Percentiles rank a stretch among this genome's conserved stretches.
phyloP scores from a whole-genome alignment of 2,329 filamentous ascomycete species.

The Bipolaris sorokiniana region DNA sequence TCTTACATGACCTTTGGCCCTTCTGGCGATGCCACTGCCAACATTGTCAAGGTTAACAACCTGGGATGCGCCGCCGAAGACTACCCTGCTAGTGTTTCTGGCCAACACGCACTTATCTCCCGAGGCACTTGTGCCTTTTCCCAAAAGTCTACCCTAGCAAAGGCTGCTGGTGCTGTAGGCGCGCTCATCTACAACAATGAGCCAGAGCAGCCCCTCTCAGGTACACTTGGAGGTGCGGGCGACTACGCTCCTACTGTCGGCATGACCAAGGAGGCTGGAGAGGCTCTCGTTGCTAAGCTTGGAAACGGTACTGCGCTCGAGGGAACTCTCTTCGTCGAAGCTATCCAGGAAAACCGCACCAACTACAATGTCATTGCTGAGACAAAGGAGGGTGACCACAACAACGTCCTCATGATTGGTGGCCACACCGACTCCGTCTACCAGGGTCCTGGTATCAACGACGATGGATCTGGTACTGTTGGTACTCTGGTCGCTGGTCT shows the following conservation, averaged over 20 bases:
- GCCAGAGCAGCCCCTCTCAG: slow-evolving; percentile 61
- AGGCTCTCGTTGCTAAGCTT: slow-evolving; percentile 61
- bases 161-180: slow-evolving; percentile 69
- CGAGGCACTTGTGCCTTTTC: slow-evolving; percentile 73
- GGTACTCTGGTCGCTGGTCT: slow-evolving; percentile 49
- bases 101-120: slow-evolving; percentile 70
- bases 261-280: slow-evolving; percentile 65
- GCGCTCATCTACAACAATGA: slow-evolving; percentile 76
- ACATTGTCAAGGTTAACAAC: slow-evolving; percentile 66
- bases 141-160: slow-evolving; percentile 69
- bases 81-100: slow-evolving; percentile 63
- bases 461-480: slow-evolving; percentile 51
- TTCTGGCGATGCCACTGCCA: slow-evolving; percentile 64
- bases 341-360: slow-evolving; percentile 54
- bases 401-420: slow-evolving; percentile 50
- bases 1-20: slow-evolving; percentile 63
- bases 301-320: slow-evolving; percentile 49
- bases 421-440: slow-evolving; percentile 52
- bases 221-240: slow-evolving; percentile 66
- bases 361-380: slow-evolving; percentile 52
- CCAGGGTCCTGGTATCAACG: slow-evolving; percentile 53
- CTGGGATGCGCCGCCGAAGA: slow-evolving; percentile 68
- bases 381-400: slow-evolving; percentile 49
- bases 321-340: slow-evolving; percentile 49
- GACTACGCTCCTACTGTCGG: slow-evolving; percentile 71